Conservation (phyloP, 345 rosid genomes). For the Melastoma malabathricum region DNA sequence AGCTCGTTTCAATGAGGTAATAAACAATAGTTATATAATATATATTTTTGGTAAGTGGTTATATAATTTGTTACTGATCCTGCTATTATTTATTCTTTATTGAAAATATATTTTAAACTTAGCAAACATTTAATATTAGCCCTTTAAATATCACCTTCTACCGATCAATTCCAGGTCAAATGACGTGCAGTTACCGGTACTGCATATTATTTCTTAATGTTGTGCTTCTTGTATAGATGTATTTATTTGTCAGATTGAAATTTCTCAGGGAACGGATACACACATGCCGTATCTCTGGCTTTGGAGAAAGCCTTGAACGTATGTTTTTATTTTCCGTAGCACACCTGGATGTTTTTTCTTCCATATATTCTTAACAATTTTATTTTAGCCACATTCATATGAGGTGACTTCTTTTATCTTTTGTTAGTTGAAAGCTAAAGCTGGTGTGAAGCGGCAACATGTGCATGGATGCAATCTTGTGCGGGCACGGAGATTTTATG, state of each 20-base stretch:
- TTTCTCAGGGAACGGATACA: constrained; percentile 36
- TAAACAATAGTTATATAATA: too few species aligned
- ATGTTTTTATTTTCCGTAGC: constrained; percentile 1
- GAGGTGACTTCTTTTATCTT: constrained; percentile 12
- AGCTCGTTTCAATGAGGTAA: too few species aligned
- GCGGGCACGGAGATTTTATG: constrained; percentile 76
- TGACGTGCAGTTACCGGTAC: too few species aligned
- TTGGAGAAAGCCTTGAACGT: constrained; percentile 83
- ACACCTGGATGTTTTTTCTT: neutral
- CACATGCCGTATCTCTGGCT: constrained; percentile 36
- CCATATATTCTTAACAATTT: neutral
- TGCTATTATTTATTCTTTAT: too few species aligned
- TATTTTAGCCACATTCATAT: neutral
- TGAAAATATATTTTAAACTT: too few species aligned
- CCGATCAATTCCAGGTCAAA: neutral
- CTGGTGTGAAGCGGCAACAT: constrained; percentile 64
- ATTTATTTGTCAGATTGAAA: neutral
- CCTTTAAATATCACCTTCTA: too few species aligned
- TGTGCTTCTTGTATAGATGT: neutral
- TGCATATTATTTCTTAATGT: constrained; percentile 3
- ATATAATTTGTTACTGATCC: too few species aligned
- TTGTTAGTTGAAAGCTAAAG: constrained; percentile 49
- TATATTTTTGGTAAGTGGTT: too few species aligned
- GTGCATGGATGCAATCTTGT: constrained; percentile 77
- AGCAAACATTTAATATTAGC: too few species aligned